Evolutionary conservation across 1,139 yeast species (phyloP), one percentile per base, ranked within the genome.

Genomic region (Tardiomyces depauwii): DNA sequence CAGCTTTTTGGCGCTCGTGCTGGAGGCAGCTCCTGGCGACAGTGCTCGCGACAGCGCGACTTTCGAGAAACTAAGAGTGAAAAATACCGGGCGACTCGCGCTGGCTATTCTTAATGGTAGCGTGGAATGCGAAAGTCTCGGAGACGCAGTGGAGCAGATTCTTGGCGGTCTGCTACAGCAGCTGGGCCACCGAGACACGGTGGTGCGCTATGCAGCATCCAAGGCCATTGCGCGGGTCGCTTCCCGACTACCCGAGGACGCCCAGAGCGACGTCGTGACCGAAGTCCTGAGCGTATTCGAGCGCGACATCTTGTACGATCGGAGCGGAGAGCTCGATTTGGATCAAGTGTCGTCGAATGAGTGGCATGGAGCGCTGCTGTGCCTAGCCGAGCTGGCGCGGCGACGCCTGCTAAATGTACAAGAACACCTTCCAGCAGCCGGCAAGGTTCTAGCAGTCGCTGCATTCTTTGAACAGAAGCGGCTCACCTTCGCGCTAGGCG

Each of bases 401-500:
- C 56, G 65, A 10, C 53, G 57, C 2, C 47, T 64, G 32, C 45
- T 66, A 2, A 44, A 53, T 19, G 43, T 47, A 0, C 44, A 38
- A 1, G 44, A 41, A 1, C 49, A 49, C 10, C 50, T 61, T 2
- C 45, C 71, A 54, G 43, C 49, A 43, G 48, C 68, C 9, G 60
- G 63, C 0, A 39, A 36, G 1, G 61, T 72, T 1, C 47, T 75
- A 1, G 51, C 54, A 2, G 51, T 51, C 18, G 74, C 84, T 0
- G 60, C 80, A 5, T 74, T 70, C 43, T 73, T 82, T 49, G 80
- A 76, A 47, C 82, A 79, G 48, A 61, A 65, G 40, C 60, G 73
- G 44, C 60, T 77, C 13, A 73, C 77, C 0, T 65, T 71, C 14
- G 68, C 78, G 0, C 58, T 74, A 12, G 95, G 95, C 0, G 65